These are phyloP conservation scores for Aureobasidium uvarum DNA, from an alignment of 2,329 filamentous ascomycete species.

Conservation along the genomic window DNA sequence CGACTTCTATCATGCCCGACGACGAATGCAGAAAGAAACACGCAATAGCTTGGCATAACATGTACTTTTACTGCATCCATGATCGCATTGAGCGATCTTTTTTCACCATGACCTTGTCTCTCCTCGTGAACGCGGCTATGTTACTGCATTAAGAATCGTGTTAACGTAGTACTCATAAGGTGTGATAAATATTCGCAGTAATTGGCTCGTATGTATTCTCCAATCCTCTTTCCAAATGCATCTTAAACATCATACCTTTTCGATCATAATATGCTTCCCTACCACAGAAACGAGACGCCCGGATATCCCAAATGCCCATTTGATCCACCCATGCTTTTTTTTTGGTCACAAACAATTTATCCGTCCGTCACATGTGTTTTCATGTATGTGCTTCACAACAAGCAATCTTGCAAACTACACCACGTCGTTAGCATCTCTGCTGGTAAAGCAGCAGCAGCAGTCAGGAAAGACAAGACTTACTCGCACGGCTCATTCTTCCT, in stretches of 20 bases:
- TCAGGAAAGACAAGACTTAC: constrained; percentile 8
- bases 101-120: neutral
- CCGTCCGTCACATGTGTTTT: neutral
- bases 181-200: neutral
- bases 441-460: too few species aligned
- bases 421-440: neutral
- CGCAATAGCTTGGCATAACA: neutral
- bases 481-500: constrained; percentile 24
- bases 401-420: constrained; percentile 15
- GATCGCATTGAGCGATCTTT: constrained; percentile 4
- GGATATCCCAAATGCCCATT: neutral
- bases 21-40: neutral
- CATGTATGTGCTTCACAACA: neutral
- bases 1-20: constrained; percentile 10
- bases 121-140: neutral
- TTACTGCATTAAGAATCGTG: too few species aligned
- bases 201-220: neutral
- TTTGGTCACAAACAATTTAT: neutral
- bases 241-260: neutral
- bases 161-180: too few species aligned
- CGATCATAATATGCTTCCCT: neutral
- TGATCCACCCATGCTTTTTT: neutral
- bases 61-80: constrained; percentile 19
- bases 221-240: neutral
- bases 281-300: neutral